Conservation (phyloP, 2,329 filamentous ascomycete species). For the Elsinoe arachidis region DNA sequence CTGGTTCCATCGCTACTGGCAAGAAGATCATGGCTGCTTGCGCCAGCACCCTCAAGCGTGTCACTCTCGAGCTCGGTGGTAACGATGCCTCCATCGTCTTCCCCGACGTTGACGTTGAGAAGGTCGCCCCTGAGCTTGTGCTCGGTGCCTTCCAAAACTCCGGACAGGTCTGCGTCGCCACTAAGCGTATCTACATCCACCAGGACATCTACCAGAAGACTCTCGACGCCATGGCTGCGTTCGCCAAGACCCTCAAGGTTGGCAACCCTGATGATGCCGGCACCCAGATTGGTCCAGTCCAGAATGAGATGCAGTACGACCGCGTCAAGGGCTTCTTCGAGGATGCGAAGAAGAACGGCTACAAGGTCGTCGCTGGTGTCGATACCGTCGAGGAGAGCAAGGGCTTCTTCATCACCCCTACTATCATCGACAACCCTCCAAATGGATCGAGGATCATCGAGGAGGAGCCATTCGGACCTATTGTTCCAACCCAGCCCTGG, state of each 20-base stretch:
- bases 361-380: constrained; percentile 48
- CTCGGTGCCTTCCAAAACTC: constrained; percentile 49
- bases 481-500: constrained; percentile 40
- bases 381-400: constrained; percentile 37
- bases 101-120: constrained; percentile 49
- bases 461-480: constrained; percentile 46
- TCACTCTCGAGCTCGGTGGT: constrained; percentile 54
- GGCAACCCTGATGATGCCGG: constrained; percentile 33
- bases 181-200: constrained; percentile 51
- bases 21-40: constrained; percentile 53
- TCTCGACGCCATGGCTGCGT: constrained; percentile 38
- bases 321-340: constrained; percentile 37
- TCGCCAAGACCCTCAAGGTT: constrained; percentile 36
- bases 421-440: constrained; percentile 41
- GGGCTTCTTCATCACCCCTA: constrained; percentile 35
- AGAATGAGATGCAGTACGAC: constrained; percentile 50
- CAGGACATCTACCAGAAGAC: constrained; percentile 44
- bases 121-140: constrained; percentile 41
- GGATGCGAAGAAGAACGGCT: constrained; percentile 31
- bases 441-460: constrained; percentile 32
- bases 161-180: constrained; percentile 48
- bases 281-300: constrained; percentile 48
- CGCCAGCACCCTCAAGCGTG: constrained; percentile 50
- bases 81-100: constrained; percentile 55
- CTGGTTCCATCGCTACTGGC: constrained; percentile 51